Percentiles rank a stretch among this genome's conserved stretches.
These are phyloP conservation scores for Dactylellina haptotyla DNA, from an alignment of 2,329 filamentous ascomycete genomes.

Conservation along the genomic window DNA sequence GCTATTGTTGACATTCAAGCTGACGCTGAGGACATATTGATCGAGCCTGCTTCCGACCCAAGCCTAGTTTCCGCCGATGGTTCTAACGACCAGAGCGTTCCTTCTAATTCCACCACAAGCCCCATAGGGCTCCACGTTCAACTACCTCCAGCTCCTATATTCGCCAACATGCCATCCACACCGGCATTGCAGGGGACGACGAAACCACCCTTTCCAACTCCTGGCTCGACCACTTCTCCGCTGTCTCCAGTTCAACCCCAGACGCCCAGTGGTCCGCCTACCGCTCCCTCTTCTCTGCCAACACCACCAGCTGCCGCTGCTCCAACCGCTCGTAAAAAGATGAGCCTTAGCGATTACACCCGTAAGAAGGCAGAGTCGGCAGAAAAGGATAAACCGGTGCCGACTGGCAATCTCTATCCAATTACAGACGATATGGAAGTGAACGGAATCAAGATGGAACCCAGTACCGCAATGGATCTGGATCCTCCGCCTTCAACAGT, in stretches of 20 bases:
- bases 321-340: constrained; percentile 28
- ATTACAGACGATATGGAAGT: constrained; percentile 26
- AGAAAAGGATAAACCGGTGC: constrained; percentile 32
- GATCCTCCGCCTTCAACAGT: constrained; percentile 36
- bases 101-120: neutral
- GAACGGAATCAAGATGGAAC: constrained; percentile 18
- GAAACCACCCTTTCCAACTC: constrained; percentile 15
- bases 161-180: constrained; percentile 10
- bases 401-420: constrained; percentile 5
- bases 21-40: neutral
- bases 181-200: constrained; percentile 20
- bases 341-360: constrained; percentile 46
- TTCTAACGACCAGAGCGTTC: neutral
- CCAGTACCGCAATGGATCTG: constrained; percentile 32
- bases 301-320: constrained; percentile 19
- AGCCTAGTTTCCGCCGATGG: neutral
- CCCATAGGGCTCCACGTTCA: constrained; percentile 15
- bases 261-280: neutral
- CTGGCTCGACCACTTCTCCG: constrained; percentile 19
- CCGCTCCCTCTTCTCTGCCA: constrained; percentile 9
- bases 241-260: constrained; percentile 25
- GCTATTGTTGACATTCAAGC: neutral
- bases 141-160: constrained; percentile 15
- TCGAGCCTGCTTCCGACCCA: neutral
- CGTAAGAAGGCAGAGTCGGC: constrained; percentile 43